These are phyloP conservation scores for Trichoderma reesei DNA, from an alignment of 495 filamentous ascomycete species.

Conservation along the genomic window DNA sequence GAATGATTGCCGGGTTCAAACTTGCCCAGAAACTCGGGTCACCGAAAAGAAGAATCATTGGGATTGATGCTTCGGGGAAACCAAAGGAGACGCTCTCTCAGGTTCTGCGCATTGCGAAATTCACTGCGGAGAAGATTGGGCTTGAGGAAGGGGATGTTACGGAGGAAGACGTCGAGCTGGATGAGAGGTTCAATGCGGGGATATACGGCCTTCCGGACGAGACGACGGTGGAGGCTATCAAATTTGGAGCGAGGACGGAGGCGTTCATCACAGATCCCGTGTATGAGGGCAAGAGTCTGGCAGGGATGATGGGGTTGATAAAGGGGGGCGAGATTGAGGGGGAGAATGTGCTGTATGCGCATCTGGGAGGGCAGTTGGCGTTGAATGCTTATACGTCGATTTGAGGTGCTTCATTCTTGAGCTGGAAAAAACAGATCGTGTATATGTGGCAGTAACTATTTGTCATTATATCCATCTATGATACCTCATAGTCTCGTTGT, in stretches of 20 bases:
- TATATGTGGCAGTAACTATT: neutral
- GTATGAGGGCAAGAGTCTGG: conserved; percentile 58
- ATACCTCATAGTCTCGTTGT: neutral
- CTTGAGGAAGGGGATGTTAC: conserved; percentile 43
- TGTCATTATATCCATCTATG: neutral
- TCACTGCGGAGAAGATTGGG: conserved; percentile 48
- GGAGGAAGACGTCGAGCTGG: conserved; percentile 45
- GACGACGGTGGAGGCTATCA: conserved; percentile 50
- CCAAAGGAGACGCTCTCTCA: conserved; percentile 44
- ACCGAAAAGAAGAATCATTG: conserved; percentile 40
- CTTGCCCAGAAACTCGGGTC: conserved; percentile 34
- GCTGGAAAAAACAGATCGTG: no score
- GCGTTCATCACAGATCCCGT: conserved; percentile 60
- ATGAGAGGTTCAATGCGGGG: conserved; percentile 53
- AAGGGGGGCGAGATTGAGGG: conserved; percentile 44
- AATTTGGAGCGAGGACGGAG: conserved; percentile 50
- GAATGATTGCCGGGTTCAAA: conserved; percentile 57
- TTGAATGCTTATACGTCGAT: conserved; percentile 42
- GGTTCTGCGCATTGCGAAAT: conserved; percentile 49
- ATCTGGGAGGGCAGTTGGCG: conserved; percentile 54
- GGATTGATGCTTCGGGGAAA: conserved; percentile 54
- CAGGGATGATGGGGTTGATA: conserved; percentile 57
- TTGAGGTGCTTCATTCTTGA: neutral
- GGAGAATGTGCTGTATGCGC: conserved; percentile 53
- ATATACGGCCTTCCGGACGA: conserved; percentile 50